These are phyloP conservation scores for Pharnaceum exiguum DNA, from an alignment of 148 eudicot species.

Conservation along the genomic window DNA sequence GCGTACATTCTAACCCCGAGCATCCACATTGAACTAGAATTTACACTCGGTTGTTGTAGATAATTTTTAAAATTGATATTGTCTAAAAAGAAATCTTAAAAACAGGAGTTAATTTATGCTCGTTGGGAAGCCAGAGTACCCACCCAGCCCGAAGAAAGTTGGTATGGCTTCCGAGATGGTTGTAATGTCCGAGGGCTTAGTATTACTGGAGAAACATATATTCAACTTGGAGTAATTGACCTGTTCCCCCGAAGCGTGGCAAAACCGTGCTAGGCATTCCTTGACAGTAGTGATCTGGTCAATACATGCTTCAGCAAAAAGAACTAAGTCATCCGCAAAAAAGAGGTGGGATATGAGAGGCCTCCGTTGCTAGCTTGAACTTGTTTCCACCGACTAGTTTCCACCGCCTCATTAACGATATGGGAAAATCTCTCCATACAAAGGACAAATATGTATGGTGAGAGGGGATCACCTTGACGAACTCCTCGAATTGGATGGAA, in stretches of 20 bases:
- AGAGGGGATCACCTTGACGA: background rate
- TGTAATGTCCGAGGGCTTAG: too few species aligned
- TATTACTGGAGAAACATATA: too few species aligned
- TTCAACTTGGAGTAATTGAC: too few species aligned
- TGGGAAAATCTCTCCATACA: background rate
- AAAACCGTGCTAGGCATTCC: background rate
- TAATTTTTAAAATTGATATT: too few species aligned
- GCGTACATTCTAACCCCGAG: too few species aligned
- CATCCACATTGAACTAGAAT: too few species aligned
- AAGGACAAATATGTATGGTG: background rate
- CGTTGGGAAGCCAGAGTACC: too few species aligned
- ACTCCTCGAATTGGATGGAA: background rate
- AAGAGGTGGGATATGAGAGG: background rate
- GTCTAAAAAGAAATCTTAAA: too few species aligned
- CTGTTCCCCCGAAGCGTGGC: background rate
- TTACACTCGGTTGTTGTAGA: too few species aligned
- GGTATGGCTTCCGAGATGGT: too few species aligned
- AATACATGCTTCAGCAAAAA: background rate
- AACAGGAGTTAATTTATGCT: too few species aligned
- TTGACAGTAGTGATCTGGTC: background rate
- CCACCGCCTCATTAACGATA: background rate
- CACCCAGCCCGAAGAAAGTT: too few species aligned
- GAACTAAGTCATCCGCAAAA: slow-evolving; percentile 1
- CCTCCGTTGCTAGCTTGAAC: background rate
- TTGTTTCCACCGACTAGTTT: background rate